A percentile compares a stretch with the other conserved stretches of the same genome.
Evolutionary conservation across 768 basidiomycete genomes (phyloP).

Genomic region (Psilocybe subaeruginosa): DNA sequence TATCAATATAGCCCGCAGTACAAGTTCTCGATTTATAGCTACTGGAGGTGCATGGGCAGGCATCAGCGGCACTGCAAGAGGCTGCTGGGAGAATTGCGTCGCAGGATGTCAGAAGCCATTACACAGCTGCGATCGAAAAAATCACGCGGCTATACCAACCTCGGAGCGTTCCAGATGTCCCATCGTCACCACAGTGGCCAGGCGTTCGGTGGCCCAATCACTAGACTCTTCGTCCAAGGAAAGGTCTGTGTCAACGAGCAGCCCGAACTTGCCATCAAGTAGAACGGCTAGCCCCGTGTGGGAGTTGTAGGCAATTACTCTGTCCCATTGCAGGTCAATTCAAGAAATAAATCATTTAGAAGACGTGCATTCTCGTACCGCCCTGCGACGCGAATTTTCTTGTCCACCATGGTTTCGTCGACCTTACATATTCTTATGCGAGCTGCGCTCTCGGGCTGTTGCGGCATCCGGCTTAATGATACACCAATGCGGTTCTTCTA

Average conservation of each 20-base stretch:
- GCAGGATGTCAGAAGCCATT: constrained; percentile 1
- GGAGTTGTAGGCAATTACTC: constrained; percentile 61
- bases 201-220: constrained; percentile 56
- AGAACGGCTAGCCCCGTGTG: constrained; percentile 48
- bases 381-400: constrained; percentile 63
- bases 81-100: constrained; percentile 29
- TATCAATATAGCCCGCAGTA: constrained; percentile 58
- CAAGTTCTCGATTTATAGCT: constrained; percentile 43
- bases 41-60: constrained; percentile 43
- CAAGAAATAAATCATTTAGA: neutral
- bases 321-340: constrained; percentile 23
- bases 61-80: constrained; percentile 43
- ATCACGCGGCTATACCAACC: constrained; percentile 31
- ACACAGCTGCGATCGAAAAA: neutral
- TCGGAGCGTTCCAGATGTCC: constrained; percentile 57
- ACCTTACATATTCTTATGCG: constrained; percentile 47
- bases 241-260: constrained; percentile 61
- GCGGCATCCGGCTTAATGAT: constrained; percentile 43
- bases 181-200: constrained; percentile 53
- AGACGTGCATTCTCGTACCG: constrained; percentile 40
- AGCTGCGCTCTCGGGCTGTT: constrained; percentile 49
- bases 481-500: neutral
- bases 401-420: constrained; percentile 39
- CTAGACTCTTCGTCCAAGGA: constrained; percentile 44
- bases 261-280: constrained; percentile 48